Base-by-base conservation (phyloP, 805 yeast genomes). In the Starmerella tilneyi region DNA sequence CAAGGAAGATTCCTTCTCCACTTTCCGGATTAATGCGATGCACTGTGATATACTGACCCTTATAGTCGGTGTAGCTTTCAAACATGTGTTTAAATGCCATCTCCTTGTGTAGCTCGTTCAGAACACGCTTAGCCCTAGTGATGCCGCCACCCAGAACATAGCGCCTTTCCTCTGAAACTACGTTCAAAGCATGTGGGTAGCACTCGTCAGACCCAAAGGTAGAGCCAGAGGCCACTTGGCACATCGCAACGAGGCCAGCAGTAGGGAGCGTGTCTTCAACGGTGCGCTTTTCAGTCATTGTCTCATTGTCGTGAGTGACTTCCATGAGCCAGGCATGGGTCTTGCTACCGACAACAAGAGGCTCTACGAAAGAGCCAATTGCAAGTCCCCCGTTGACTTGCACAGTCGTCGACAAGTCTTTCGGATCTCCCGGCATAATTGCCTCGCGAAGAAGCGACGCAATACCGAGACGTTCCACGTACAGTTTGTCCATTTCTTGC, bases 281-380 rank as follows among this genome's bases (percentile, higher is more conserved):
- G 0, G 96, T 86, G 60, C 97, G 76, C 64, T 82, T 85, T 55
- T 89, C 94, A 34, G 71, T 73, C 2, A 96, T 94, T 17, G 78
- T 80, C 64, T 86, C 92, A 59, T 89, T 89, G 62, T 89, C 98
- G 62, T 89, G 98, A 2, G 97, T 88, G 58, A 96, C 89, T 59
- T 92, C 97, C 96, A 92, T 89, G 56, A 89, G 81, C 55, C 92
- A 68, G 0, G 97, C 96, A 64, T 86, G 96, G 4, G 94, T 94
- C n/a, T 79, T 76, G 35, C 79, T 74, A 4, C 80, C 70, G 1
- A 78, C 69, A 2, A 49, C 43, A 2, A 30, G 21, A 4, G 40
- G 36, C 27, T 34, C 38, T 38, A 89, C 69, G 55, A 82, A 79
- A 0, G 96, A 85, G 5, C 98, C 98, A 61, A 89, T 83, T 28